Percentiles rank a stretch among this genome's conserved stretches.
Conservation (phyloP, 1,284 basidiomycete genomes). For the Sporisorium graminicola region DNA sequence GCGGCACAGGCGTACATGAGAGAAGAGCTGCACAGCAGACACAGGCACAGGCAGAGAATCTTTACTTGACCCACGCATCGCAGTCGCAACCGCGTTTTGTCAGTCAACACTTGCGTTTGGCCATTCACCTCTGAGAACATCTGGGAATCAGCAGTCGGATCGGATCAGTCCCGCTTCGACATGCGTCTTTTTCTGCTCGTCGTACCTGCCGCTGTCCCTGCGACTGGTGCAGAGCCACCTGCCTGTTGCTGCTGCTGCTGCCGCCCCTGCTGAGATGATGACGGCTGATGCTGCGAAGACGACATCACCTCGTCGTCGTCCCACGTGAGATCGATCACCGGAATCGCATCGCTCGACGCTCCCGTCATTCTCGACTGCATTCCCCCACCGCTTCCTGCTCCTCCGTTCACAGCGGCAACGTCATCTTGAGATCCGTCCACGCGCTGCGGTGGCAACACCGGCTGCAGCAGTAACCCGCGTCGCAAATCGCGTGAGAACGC, state of each 20-base stretch:
- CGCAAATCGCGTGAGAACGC: conserved; percentile 46
- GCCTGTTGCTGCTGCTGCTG: not conserved
- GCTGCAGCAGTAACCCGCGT: conserved; percentile 27
- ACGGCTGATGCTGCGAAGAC: not conserved
- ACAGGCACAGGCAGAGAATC: too few species aligned
- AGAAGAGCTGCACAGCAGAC: too few species aligned
- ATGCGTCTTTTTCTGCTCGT: conserved; percentile 25
- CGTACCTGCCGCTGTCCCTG: not conserved
- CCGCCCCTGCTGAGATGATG: too few species aligned
- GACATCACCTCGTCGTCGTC: conserved; percentile 35
- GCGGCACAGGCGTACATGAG: too few species aligned
- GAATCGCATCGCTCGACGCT: conserved; percentile 21
- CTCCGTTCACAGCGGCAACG: not conserved
- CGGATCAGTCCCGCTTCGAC: conserved; percentile 26
- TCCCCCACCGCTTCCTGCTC: not conserved
- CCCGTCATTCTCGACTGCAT: not conserved
- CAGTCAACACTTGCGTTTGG: too few species aligned
- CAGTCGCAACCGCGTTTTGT: too few species aligned
- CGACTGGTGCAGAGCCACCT: not conserved
- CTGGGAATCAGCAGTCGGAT: too few species aligned
- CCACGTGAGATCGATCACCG: conserved; percentile 46
- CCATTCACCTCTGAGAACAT: too few species aligned
- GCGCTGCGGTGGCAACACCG: not conserved
- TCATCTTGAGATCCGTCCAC: not conserved
- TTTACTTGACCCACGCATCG: too few species aligned